Evolutionary conservation across 176 grass and related monocot species (phyloP), one percentile per base, ranked within the genome.

Genomic region (Juncus inflexus): DNA sequence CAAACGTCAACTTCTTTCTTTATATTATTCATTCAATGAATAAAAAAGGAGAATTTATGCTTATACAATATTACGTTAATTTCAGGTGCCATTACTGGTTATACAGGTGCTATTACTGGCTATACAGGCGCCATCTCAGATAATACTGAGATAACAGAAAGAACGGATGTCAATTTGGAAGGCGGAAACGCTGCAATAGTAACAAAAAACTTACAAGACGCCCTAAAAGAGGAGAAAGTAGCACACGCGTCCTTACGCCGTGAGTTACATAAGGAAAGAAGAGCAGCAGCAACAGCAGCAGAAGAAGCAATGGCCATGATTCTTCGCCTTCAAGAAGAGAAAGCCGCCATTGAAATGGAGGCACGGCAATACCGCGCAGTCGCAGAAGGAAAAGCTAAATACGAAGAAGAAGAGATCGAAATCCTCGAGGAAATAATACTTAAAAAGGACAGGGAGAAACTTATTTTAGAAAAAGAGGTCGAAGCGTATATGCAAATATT

Each of bases 321-420:
- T 41, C 53, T 55, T 4, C 10, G 40, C 14, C 68, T 71, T 3
- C 68, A 71, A 9, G 68, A 71, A 4, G 68, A 71, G 68, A 71
- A 71, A 15, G 68, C 68, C 2, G 58, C 55, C 42, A 60, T 71
- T 14, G 68, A 71, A 52, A 59, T 52, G 54, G 68, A 71, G 40
- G 68, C 68, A 12, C 14, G 68, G 3, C 68, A 59, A 38, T 71
- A 71, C 14, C 54, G 54, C 35, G 43, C 58, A 4, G 68, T 58
- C 35, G 54, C 40, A 43, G 68, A 40, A 15, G 40, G 68, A 4
- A 71, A 60, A 43, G 55, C 68, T 37, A 71, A 12, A 55, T 58
- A 71, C 55, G 58, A 71, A 52, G 68, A 71, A 7, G 68, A 71
- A 43, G 53, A 71, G 40, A 71, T 71, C 3, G 68, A 71, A 9